Percentiles rank a stretch among this genome's conserved stretches.
Conservation (phyloP, 352 stramenopile genomes). For the Pythium periplocum region DNA sequence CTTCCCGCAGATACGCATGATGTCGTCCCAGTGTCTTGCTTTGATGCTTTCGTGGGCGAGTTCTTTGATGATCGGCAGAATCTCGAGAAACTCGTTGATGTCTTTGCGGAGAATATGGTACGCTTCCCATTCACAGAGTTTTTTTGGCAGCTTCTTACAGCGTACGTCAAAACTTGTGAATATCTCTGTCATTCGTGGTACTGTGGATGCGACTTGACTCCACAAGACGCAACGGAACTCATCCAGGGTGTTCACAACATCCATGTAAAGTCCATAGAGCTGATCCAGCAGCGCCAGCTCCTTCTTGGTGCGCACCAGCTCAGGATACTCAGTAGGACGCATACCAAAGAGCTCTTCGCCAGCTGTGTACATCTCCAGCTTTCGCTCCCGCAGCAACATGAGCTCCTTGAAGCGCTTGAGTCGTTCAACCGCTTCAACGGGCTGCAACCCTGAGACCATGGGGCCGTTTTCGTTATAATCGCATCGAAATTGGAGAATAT, state of each 20-base stretch:
- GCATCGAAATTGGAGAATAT: constrained; percentile 57
- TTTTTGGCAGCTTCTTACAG: constrained; percentile 83
- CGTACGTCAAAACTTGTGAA: constrained; percentile 59
- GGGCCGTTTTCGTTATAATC: constrained; percentile 64
- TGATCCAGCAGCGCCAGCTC: constrained; percentile 83
- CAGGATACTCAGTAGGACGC: constrained; percentile 64
- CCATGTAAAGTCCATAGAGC: constrained; percentile 87
- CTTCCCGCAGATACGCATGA: constrained; percentile 49
- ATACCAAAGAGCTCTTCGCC: constrained; percentile 90
- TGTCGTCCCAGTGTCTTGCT: constrained; percentile 80
- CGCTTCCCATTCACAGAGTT: constrained; percentile 81
- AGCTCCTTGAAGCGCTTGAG: constrained; percentile 86
- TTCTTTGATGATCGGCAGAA: constrained; percentile 81
- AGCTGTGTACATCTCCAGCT: constrained; percentile 82
- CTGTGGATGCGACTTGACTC: constrained; percentile 42
- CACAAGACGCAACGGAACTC: constrained; percentile 60
- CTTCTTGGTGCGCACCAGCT: constrained; percentile 85
- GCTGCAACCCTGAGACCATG: constrained; percentile 72
- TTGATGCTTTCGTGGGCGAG: constrained; percentile 85
- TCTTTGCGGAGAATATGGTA: constrained; percentile 72
- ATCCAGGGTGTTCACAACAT: constrained; percentile 75
- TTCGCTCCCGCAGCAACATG: constrained; percentile 64
- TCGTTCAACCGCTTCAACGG: constrained; percentile 75
- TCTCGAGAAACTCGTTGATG: constrained; percentile 79
- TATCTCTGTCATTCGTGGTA: constrained; percentile 61